phyloP scores from a whole-genome alignment of 805 yeast genomes.

The Zygosaccharomyces rouxii region DNA sequence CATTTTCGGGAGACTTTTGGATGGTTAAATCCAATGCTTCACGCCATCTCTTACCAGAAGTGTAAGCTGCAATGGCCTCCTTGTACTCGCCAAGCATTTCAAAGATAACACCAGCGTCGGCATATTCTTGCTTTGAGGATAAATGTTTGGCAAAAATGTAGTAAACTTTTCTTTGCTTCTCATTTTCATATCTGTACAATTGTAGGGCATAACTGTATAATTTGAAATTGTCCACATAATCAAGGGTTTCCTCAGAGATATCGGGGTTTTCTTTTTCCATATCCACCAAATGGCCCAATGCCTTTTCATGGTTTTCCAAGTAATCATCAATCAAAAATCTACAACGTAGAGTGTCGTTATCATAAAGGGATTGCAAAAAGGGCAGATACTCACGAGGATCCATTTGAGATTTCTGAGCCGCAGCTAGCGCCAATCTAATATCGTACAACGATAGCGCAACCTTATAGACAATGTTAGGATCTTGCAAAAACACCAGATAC shows the following conservation, averaged over 20 bases:
- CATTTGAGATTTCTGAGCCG: constrained; percentile 95
- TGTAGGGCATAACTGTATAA: constrained; percentile 66
- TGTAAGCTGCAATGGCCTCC: constrained; percentile 66
- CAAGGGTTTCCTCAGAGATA: constrained; percentile 41
- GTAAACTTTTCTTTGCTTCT: constrained; percentile 52
- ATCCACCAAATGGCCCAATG: constrained; percentile 59
- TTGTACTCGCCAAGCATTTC: constrained; percentile 58
- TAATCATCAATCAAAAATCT: constrained; percentile 75
- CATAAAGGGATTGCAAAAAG: constrained; percentile 74
- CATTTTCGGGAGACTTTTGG: constrained; percentile 37
- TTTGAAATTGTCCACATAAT: constrained; percentile 63
- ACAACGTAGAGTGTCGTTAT: constrained; percentile 60
- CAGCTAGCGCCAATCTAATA: constrained; percentile 68
- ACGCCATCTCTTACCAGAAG: constrained; percentile 72
- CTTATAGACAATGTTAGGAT: constrained; percentile 75
- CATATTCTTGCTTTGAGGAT: constrained; percentile 50
- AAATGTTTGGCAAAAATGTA: constrained; percentile 59
- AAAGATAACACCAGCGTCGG: constrained; percentile 74
- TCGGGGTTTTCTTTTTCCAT: constrained; percentile 36
- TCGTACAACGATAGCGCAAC: constrained; percentile 80
- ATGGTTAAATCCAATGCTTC: constrained; percentile 69
- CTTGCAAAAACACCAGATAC: constrained; percentile 86
- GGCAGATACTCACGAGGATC: constrained; percentile 97
- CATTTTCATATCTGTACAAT: constrained; percentile 53
- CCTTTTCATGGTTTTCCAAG: constrained; percentile 63